Evolutionary conservation across 352 stramenopile genomes (phyloP), one percentile per base, ranked within the genome.

Genomic region (Phytophthora lateralis): DNA sequence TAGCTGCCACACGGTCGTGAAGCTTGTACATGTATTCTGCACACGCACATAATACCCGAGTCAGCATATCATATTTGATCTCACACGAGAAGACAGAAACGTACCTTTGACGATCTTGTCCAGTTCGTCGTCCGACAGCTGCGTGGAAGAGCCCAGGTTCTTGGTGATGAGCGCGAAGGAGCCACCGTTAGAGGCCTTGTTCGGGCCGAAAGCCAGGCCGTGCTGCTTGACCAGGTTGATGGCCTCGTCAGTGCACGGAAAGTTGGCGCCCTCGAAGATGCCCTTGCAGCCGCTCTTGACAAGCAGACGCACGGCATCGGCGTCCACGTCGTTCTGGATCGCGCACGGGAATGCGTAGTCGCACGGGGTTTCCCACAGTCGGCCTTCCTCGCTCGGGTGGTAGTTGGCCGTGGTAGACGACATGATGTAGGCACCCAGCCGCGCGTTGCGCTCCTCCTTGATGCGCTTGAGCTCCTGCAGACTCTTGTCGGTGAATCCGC

Each of bases 301-400:
- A 0, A 95, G 78, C 57, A 84, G 60, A 54, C 88, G 87, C 44
- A 85, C 72, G 12, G 69, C 69, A 9, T 88, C 86, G 45, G 75
- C 80, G 60, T 94, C 82, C 59, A 99, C 87, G 47, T 98, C 88
- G 67, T 98, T 95, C 73, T 98, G 92, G 30, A 90, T 92, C n/a
- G 94, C 96, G 67, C 95, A 98, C 30, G 96, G 94, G 66, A 99
- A 98, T 50, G 90, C 95, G 60, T 99, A 90, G 76, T 99, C 97
- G 65, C 95, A 98, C 14, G 80, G 69, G n/a, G 90, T 88, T 24
- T 89, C 88, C 93, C 93, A 98, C 30, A 97, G 78, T 52, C 75
- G 84, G 37, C 81, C 63, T 43, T 91, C 85, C 55, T 94, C 80
- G 5, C 66, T 57, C 20, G 86, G 86, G 63, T 95, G 73, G 77